phyloP scores from a whole-genome alignment of 2,329 filamentous ascomycete genomes.

The Fusarium hostae region DNA sequence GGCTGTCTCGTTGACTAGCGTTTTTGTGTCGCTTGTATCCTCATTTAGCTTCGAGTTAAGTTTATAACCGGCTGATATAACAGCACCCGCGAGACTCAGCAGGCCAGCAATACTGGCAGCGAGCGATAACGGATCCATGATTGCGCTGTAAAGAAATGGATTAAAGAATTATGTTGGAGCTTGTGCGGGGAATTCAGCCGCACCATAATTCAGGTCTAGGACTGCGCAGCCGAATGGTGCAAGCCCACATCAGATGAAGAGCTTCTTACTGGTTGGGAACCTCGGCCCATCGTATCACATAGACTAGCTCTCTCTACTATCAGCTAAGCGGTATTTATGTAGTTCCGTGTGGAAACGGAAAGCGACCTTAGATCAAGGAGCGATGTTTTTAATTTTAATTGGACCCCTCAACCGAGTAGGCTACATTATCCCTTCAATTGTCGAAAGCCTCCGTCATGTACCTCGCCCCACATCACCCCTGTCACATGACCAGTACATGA shows the following conservation, averaged over 20 bases:
- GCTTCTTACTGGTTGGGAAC: not conserved
- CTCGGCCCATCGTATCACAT: not conserved
- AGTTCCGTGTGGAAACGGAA: not conserved
- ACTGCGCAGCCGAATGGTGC: not conserved
- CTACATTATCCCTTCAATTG: too few species aligned
- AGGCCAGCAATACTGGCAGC: not conserved
- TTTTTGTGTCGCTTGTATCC: not conserved
- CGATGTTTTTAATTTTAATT: not conserved
- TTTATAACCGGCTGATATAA: not conserved
- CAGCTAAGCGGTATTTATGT: accelerated
- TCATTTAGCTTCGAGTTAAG: not conserved
- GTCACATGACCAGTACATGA: too few species aligned
- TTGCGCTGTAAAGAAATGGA: not conserved
- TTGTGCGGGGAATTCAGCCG: not conserved
- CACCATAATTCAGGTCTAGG: not conserved
- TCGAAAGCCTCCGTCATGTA: too few species aligned
- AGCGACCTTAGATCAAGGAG: accelerated
- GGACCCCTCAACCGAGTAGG: too few species aligned
- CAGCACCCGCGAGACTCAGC: not conserved
- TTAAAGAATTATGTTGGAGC: not conserved
- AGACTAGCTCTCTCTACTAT: accelerated
- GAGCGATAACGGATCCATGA: not conserved
- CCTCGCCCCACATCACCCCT: too few species aligned
- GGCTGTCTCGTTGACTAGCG: accelerated
- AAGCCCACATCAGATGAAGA: not conserved